Evolutionary conservation across 2,329 filamentous ascomycete genomes (phyloP).

Genomic region (Stachybotrys elegans): DNA sequence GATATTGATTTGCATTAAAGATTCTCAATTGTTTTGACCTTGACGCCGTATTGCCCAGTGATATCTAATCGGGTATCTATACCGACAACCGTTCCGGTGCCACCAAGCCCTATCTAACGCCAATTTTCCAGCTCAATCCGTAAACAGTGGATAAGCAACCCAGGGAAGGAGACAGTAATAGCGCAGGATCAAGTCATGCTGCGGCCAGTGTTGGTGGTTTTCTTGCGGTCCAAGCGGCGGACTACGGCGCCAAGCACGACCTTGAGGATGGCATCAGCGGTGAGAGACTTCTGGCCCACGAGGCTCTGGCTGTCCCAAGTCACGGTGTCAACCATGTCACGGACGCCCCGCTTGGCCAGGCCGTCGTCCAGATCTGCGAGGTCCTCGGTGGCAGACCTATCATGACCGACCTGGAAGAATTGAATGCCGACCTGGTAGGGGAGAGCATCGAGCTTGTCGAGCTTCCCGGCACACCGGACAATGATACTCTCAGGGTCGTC

Average conservation of each 20-base stretch:
- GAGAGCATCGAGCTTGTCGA: constrained; percentile 66
- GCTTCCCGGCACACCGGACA: constrained; percentile 58
- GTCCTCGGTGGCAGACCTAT: constrained; percentile 57
- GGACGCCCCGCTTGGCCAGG: constrained; percentile 48
- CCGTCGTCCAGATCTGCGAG: constrained; percentile 72
- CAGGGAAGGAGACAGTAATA: no score
- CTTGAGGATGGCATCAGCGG: constrained; percentile 72
- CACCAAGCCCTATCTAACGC: no score
- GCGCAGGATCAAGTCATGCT: constrained; percentile 5
- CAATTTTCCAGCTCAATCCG: no score
- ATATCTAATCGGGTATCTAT: no score
- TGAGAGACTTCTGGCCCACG: constrained; percentile 40
- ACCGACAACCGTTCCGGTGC: no score
- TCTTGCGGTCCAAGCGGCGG: constrained; percentile 28
- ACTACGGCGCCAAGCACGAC: constrained; percentile 75
- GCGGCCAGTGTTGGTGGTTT: constrained; percentile 10
- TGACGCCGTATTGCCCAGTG: no score
- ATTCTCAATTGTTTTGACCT: no score
- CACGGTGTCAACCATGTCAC: constrained; percentile 91
- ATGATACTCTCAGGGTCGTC: constrained; percentile 75
- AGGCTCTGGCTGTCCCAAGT: constrained; percentile 57
- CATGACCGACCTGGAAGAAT: constrained; percentile 89
- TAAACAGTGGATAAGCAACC: no score
- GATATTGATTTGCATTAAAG: no score
- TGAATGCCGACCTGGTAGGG: constrained; percentile 86